A percentile compares a stretch with the other conserved stretches of the same genome.
These are phyloP conservation scores for Saccharomycopsis guyanensis DNA, from an alignment of 805 yeast species.

Conservation along the genomic window DNA sequence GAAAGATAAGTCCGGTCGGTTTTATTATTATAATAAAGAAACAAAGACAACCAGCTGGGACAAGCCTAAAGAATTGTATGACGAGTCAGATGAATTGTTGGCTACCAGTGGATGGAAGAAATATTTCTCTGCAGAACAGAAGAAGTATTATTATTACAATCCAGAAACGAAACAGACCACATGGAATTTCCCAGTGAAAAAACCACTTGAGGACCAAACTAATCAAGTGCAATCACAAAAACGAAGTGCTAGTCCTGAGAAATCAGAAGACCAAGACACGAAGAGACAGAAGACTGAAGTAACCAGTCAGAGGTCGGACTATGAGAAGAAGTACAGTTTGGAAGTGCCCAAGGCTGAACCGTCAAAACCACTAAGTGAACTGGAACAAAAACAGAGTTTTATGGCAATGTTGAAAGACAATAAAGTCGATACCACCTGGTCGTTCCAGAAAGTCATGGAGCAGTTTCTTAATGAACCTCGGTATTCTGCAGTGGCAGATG, in stretches of 20 bases:
- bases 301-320: not conserved
- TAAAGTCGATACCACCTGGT: constrained; percentile 66
- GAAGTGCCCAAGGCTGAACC: not conserved
- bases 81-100: constrained; percentile 38
- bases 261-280: constrained; percentile 6
- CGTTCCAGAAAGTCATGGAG: constrained; percentile 60
- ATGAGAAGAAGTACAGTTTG: not conserved
- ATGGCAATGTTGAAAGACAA: constrained; percentile 43
- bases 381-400: constrained; percentile 35
- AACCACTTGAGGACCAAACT: not conserved
- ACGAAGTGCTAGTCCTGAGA: not conserved
- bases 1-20: constrained; percentile 55
- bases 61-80: constrained; percentile 49
- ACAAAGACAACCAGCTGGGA: constrained; percentile 78
- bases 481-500: constrained; percentile 61
- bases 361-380: not conserved
- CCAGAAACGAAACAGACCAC: constrained; percentile 55
- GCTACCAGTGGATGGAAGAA: constrained; percentile 48
- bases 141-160: constrained; percentile 64
- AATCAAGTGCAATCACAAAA: not conserved
- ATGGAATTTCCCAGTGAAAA: constrained; percentile 65
- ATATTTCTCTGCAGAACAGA: constrained; percentile 42
- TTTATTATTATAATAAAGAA: constrained; percentile 59
- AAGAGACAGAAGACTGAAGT: constrained; percentile 4
- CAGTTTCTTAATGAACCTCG: constrained; percentile 48